phyloP scores from a whole-genome alignment of 1,139 yeast species.

The Candida glucosophila region DNA sequence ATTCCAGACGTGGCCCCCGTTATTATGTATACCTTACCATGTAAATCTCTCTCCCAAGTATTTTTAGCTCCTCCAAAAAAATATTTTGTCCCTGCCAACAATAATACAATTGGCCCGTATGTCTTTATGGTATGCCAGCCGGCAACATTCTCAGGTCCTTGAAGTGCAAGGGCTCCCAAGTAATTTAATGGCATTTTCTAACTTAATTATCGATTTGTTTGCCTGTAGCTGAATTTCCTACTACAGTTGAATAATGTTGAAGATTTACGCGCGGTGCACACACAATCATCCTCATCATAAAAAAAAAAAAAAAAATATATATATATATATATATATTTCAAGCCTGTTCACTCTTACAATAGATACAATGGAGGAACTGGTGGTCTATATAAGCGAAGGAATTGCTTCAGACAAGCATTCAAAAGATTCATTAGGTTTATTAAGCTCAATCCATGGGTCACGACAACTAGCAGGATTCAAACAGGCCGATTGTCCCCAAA shows the following conservation, averaged over 20 bases:
- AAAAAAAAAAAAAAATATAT: too few species aligned
- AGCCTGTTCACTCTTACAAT: too few species aligned
- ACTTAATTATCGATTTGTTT: not conserved
- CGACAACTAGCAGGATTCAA: conserved; percentile 44
- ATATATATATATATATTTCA: too few species aligned
- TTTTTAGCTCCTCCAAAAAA: conserved; percentile 72
- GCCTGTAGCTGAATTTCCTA: too few species aligned
- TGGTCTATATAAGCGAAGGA: conserved; percentile 47
- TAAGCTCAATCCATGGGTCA: conserved; percentile 43
- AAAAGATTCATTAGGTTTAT: conserved; percentile 40
- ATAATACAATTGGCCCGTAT: conserved; percentile 32
- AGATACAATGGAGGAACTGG: conserved; percentile 48
- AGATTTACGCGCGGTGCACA: too few species aligned
- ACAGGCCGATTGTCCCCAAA: conserved; percentile 40
- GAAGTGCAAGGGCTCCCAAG: conserved; percentile 51
- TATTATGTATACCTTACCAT: conserved; percentile 74
- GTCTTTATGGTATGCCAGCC: conserved; percentile 52
- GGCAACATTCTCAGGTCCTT: conserved; percentile 65
- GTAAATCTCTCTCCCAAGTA: conserved; percentile 88
- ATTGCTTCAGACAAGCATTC: conserved; percentile 38
- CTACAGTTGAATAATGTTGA: too few species aligned
- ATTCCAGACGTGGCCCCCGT: conserved; percentile 88
- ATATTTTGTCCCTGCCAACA: conserved; percentile 44
- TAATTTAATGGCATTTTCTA: conserved; percentile 73
- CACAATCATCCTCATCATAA: too few species aligned